Conservation (phyloP, 208 protist species). For the Trypanosoma scelopori region DNA sequence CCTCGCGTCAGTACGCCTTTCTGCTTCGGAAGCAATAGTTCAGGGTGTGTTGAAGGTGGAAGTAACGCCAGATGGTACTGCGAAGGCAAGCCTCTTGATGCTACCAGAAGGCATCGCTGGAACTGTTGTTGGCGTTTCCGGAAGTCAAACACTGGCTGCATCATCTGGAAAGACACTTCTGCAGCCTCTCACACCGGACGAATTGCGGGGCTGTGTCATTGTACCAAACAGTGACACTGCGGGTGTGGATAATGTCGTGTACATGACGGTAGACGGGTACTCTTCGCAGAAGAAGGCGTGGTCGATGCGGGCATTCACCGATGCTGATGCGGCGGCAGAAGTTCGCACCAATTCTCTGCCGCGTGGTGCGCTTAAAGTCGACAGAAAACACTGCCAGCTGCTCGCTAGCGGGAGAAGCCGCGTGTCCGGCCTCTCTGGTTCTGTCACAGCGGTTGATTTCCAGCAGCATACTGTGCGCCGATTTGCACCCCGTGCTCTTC, state of each 20-base stretch:
- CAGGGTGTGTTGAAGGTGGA: constrained; percentile 31
- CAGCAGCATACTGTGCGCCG: constrained; percentile 28
- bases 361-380: not conserved
- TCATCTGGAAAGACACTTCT: constrained; percentile 3
- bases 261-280: constrained; percentile 25
- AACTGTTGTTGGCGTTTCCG: constrained; percentile 24
- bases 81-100: constrained; percentile 23
- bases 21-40: not conserved
- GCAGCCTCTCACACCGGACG: constrained; percentile 22
- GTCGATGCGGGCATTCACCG: constrained; percentile 24
- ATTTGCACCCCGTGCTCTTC: constrained; percentile 18
- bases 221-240: not conserved
- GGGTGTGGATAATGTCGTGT: constrained; percentile 9
- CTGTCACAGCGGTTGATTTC: constrained; percentile 25
- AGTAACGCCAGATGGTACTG: constrained; percentile 14
- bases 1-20: constrained; percentile 19
- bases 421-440: not conserved
- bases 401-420: not conserved
- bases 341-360: constrained; percentile 1
- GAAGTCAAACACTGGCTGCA: not conserved
- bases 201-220: constrained; percentile 29
- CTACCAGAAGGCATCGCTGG: constrained; percentile 22
- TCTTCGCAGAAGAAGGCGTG: constrained; percentile 13
- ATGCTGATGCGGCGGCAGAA: constrained; percentile 10
- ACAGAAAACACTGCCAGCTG: constrained; percentile 13